Evolutionary conservation across 176 grass and related monocot species (phyloP).

Genomic region (Urochloa ruziziensis): DNA sequence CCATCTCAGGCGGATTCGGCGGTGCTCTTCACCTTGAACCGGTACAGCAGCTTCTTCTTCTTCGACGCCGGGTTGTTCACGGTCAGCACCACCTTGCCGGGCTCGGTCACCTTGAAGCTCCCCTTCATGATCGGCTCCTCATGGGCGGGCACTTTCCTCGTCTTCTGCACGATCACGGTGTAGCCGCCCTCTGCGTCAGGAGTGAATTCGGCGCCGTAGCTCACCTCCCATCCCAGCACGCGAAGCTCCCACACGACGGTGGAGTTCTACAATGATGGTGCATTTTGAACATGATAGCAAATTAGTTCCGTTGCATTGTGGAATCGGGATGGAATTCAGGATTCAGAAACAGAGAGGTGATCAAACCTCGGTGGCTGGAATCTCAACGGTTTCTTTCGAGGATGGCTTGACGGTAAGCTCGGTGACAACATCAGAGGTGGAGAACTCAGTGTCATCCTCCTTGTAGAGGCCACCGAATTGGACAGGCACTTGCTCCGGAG

Average conservation of each 20-base stretch:
- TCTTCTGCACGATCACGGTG: conserved; percentile 89
- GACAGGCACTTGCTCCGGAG: conserved; percentile 81
- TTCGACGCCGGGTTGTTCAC: conserved; percentile 72
- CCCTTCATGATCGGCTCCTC: conserved; percentile 84
- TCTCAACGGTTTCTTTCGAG: conserved; percentile 72
- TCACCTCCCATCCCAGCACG: conserved; percentile 79
- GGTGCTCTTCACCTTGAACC: conserved; percentile 77
- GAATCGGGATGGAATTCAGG: background rate
- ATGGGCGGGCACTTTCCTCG: conserved; percentile 57
- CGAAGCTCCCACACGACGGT: conserved; percentile 81
- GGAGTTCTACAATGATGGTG: conserved; percentile 46
- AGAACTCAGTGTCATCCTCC: conserved; percentile 81
- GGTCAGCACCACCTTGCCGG: conserved; percentile 70
- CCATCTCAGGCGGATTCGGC: conserved; percentile 20
- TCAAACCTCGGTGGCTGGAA: conserved; percentile 67
- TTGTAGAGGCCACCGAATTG: conserved; percentile 79
- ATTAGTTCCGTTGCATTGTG: background rate
- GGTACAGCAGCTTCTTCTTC: conserved; percentile 96
- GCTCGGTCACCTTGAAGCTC: conserved; percentile 66
- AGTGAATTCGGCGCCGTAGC: conserved; percentile 70
- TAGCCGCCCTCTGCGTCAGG: conserved; percentile 74
- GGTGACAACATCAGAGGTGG: conserved; percentile 59
- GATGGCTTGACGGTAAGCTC: conserved; percentile 79
- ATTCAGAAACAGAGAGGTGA: background rate
- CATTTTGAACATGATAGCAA: background rate